A percentile compares a stretch with the other conserved stretches of the same genome.
Conservation (phyloP, 208 protist species). For the Crithidia acanthocephali region DNA sequence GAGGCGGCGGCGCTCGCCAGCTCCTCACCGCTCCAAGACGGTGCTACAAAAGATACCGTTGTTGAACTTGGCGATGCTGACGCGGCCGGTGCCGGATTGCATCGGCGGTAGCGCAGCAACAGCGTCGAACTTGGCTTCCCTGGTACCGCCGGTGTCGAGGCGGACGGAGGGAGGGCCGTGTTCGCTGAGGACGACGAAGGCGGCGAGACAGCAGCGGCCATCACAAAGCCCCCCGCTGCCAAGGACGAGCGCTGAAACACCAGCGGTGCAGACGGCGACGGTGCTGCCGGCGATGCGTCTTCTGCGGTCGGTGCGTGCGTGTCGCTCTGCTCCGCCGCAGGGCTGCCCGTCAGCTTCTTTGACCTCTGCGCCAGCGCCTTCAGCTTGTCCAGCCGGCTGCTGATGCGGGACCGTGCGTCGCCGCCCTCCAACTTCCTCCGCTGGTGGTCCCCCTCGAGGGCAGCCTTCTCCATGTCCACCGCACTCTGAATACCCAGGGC, state of each 20-base stretch:
- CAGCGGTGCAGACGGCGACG: slow-evolving; percentile 43
- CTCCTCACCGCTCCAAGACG: slow-evolving; percentile 12
- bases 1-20: slow-evolving; percentile 25
- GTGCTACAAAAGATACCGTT: too few relatives aligned
- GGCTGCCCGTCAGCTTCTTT: not conserved
- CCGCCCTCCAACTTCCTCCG: slow-evolving; percentile 51
- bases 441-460: slow-evolving; percentile 69
- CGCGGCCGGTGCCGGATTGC: slow-evolving; percentile 2
- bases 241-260: slow-evolving; percentile 63
- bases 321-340: not conserved
- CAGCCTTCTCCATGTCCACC: slow-evolving; percentile 67
- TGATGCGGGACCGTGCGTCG: slow-evolving; percentile 67
- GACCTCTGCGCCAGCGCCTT: slow-evolving; percentile 29
- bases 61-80: too few relatives aligned
- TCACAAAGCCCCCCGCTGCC: slow-evolving; percentile 75
- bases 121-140: slow-evolving; percentile 86
- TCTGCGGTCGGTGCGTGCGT: too few relatives aligned
- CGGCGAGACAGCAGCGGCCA: slow-evolving; percentile 24
- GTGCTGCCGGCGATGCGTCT: slow-evolving; percentile 4
- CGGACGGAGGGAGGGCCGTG: not conserved
- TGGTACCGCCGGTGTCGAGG: slow-evolving; percentile 3
- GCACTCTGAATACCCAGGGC: slow-evolving; percentile 72
- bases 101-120: slow-evolving; percentile 54
- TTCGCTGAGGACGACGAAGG: not conserved
- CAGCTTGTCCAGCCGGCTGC: slow-evolving; percentile 63